Percentiles rank a stretch among this genome's conserved stretches.
These are phyloP conservation scores for Fusarium caatingaense DNA, from an alignment of 2,329 filamentous ascomycete species.

Conservation along the genomic window DNA sequence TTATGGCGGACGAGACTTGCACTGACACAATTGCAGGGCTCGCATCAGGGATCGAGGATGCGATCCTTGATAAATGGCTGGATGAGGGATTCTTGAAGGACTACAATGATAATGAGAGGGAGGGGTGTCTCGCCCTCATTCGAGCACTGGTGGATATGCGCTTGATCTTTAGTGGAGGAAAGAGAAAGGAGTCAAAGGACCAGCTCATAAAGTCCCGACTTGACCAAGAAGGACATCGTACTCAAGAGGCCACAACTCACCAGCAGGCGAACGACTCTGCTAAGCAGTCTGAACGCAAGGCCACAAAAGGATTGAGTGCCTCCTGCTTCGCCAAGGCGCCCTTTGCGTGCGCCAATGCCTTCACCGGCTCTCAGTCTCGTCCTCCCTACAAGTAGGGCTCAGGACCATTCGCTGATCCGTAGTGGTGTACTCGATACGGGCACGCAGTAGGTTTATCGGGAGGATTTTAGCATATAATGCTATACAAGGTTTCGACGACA, in stretches of 20 bases:
- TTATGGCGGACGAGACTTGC: not conserved
- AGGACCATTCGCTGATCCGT: not conserved
- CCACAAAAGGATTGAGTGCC: slow-evolving; percentile 28
- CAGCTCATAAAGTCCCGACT: not conserved
- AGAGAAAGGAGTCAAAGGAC: not conserved
- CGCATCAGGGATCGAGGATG: slow-evolving; percentile 44
- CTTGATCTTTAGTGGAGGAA: not conserved
- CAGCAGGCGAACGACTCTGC: not conserved
- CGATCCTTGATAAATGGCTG: slow-evolving; percentile 44
- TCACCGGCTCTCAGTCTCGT: slow-evolving; percentile 20
- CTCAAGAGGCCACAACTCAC: not conserved
- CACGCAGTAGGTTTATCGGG: not conserved
- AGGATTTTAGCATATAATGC: not conserved
- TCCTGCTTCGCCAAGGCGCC: slow-evolving; percentile 32
- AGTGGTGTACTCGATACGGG: not conserved
- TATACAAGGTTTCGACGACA: not conserved
- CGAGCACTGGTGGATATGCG: slow-evolving; percentile 25
- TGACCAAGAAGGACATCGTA: not conserved
- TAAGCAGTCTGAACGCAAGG: not conserved
- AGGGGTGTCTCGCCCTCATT: slow-evolving; percentile 37
- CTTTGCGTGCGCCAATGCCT: slow-evolving; percentile 5
- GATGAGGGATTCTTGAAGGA: slow-evolving; percentile 40
- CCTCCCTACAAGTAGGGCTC: slow-evolving; percentile 3
- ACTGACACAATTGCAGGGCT: slow-evolving; percentile 36
- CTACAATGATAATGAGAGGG: slow-evolving; percentile 40